phyloP scores from a whole-genome alignment of 768 basidiomycete species.

The Pleurotus citrinopileatus region DNA sequence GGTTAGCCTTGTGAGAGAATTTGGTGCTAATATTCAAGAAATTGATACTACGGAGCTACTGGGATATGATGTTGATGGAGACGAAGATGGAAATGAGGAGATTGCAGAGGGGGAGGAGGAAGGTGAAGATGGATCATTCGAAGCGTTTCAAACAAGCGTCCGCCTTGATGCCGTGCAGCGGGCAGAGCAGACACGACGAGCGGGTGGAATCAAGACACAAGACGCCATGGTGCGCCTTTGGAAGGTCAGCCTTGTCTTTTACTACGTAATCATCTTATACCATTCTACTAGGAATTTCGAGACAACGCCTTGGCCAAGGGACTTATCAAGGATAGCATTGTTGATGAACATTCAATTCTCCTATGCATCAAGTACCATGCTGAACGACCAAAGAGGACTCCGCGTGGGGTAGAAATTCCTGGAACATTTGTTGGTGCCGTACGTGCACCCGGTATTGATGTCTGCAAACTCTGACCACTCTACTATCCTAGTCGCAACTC shows the following conservation, averaged over 20 bases:
- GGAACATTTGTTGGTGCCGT: conserved; percentile 28
- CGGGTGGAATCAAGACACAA: conserved; percentile 23
- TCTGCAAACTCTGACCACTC: neutral
- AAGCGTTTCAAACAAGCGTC: conserved; percentile 12
- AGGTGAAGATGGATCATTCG: neutral
- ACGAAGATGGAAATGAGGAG: conserved; percentile 9
- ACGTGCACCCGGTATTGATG: conserved; percentile 1
- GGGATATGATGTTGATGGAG: conserved; percentile 9
- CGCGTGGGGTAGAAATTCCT: conserved; percentile 19
- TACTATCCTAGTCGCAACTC: conserved; percentile 23
- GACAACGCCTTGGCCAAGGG: conserved; percentile 7
- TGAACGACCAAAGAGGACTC: conserved; percentile 21
- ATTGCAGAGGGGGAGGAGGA: neutral
- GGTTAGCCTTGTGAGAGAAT: neutral
- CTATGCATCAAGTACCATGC: conserved; percentile 22
- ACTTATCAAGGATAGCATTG: conserved; percentile 21
- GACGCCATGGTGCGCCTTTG: conserved; percentile 18
- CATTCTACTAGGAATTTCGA: neutral
- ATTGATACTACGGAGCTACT: neutral
- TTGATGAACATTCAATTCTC: conserved; percentile 27
- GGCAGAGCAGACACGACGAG: conserved; percentile 20
- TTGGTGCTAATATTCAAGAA: neutral
- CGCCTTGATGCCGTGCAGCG: conserved; percentile 18
- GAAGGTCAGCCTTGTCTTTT: conserved; percentile 17
- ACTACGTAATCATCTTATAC: neutral